Conservation (phyloP, 1,284 basidiomycete species). For the Puccinia novopanici region DNA sequence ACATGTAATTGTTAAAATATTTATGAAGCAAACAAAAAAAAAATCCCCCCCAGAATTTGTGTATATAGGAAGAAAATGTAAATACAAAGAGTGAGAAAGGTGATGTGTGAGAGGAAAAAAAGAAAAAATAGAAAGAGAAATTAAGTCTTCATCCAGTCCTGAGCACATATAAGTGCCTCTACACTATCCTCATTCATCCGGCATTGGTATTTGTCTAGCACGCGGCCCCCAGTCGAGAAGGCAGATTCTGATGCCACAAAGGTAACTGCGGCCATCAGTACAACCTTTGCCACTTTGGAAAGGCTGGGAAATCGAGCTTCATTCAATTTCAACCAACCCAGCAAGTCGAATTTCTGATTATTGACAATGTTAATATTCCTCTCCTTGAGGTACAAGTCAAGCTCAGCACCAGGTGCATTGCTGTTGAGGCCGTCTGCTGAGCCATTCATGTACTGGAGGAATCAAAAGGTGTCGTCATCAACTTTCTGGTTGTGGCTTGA, state of each 20-base stretch:
- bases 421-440: background rate
- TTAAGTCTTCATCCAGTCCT: background rate
- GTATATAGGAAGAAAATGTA: too few relatives aligned
- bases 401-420: constrained; percentile 2
- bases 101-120: too few relatives aligned
- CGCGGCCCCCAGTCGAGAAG: constrained; percentile 1
- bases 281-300: background rate
- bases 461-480: background rate
- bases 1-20: too few relatives aligned
- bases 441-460: too few relatives aligned
- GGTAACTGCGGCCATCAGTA: background rate
- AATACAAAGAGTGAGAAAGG: too few relatives aligned
- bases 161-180: background rate
- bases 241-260: too few relatives aligned
- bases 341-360: background rate
- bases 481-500: background rate
- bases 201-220: background rate
- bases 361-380: background rate
- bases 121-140: background rate
- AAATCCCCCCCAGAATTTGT: too few relatives aligned
- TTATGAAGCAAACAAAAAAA: too few relatives aligned
- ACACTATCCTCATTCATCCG: background rate
- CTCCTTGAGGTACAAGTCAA: constrained; percentile 8
- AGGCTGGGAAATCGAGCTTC: background rate
- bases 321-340: constrained; percentile 5